phyloP scores from a whole-genome alignment of 164 flowering plant species.

The Vitis rotundifolia region DNA sequence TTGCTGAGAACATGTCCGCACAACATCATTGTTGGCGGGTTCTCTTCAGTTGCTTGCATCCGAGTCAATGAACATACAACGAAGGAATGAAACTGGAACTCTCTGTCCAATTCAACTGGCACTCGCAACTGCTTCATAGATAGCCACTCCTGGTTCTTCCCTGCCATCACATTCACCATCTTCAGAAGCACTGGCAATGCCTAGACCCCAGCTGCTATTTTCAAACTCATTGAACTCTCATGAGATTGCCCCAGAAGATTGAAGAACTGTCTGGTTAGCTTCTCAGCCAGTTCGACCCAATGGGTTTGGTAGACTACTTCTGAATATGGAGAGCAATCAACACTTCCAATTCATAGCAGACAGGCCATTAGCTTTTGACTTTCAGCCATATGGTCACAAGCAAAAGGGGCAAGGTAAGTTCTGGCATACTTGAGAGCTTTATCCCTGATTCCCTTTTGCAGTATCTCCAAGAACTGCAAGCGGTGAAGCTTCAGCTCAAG shows the following conservation, averaged over 20 bases:
- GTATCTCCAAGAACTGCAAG: conserved; percentile 63
- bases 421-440: conserved; percentile 69
- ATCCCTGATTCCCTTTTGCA: conserved; percentile 46
- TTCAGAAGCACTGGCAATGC: conserved; percentile 77
- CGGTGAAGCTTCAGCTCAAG: conserved; percentile 70
- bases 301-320: conserved; percentile 45
- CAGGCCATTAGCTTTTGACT: conserved; percentile 84
- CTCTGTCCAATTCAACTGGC: conserved; percentile 66
- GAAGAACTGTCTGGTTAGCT: conserved; percentile 63
- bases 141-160: conserved; percentile 75
- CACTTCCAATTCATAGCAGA: conserved; percentile 68
- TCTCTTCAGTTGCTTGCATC: conserved; percentile 75
- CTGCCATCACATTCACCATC: conserved; percentile 71
- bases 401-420: conserved; percentile 53
- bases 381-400: conserved; percentile 45
- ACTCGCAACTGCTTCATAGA: conserved; percentile 79
- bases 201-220: conserved; percentile 66
- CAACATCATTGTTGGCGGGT: conserved; percentile 83
- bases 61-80: conserved; percentile 85
- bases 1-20: conserved; percentile 89
- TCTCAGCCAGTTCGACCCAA: conserved; percentile 64
- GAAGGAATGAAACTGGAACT: conserved; percentile 79
- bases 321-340: conserved; percentile 68
- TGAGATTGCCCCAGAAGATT: conserved; percentile 60
- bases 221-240: conserved; percentile 66